A percentile compares a stretch with the other conserved stretches of the same genome.
Conservation (phyloP, 805 yeast genomes). For the Wickerhamomyces xylosicus region DNA sequence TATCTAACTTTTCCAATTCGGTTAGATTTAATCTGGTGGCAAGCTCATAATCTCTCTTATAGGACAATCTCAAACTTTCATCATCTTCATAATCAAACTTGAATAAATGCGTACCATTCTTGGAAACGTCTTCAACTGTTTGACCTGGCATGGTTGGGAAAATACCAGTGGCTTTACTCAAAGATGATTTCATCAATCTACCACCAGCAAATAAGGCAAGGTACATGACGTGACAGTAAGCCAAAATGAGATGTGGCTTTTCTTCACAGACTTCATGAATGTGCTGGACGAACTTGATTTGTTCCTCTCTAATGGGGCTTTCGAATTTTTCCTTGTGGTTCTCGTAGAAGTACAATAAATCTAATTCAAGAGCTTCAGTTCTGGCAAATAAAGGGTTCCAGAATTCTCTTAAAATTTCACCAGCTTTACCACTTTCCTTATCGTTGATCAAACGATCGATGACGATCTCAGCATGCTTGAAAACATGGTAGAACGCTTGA, state of each 20-base stretch:
- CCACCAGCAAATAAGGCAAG: slow-evolving; percentile 86
- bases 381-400: slow-evolving; percentile 69
- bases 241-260: slow-evolving; percentile 63
- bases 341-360: slow-evolving; percentile 58
- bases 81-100: slow-evolving; percentile 62
- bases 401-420: slow-evolving; percentile 40
- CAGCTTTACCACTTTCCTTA: slow-evolving; percentile 16
- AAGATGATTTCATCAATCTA: slow-evolving; percentile 53
- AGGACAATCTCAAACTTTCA: slow-evolving; percentile 49
- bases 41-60: slow-evolving; percentile 70
- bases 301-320: slow-evolving; percentile 47
- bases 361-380: slow-evolving; percentile 43
- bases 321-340: slow-evolving; percentile 44
- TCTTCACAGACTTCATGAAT: slow-evolving; percentile 41
- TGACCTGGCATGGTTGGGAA: slow-evolving; percentile 68
- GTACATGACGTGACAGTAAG: slow-evolving; percentile 80
- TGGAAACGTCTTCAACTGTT: slow-evolving; percentile 50
- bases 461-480: slow-evolving; percentile 49
- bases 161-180: slow-evolving; percentile 56
- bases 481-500: slow-evolving; percentile 62
- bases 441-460: slow-evolving; percentile 34
- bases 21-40: slow-evolving; percentile 62
- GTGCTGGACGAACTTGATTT: slow-evolving; percentile 52
- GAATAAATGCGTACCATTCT: slow-evolving; percentile 60
- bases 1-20: slow-evolving; percentile 60